Percentiles rank a stretch among this genome's conserved stretches.
Conservation (phyloP, 2,329 filamentous ascomycete genomes). For the Alternaria angustiovoidea region DNA sequence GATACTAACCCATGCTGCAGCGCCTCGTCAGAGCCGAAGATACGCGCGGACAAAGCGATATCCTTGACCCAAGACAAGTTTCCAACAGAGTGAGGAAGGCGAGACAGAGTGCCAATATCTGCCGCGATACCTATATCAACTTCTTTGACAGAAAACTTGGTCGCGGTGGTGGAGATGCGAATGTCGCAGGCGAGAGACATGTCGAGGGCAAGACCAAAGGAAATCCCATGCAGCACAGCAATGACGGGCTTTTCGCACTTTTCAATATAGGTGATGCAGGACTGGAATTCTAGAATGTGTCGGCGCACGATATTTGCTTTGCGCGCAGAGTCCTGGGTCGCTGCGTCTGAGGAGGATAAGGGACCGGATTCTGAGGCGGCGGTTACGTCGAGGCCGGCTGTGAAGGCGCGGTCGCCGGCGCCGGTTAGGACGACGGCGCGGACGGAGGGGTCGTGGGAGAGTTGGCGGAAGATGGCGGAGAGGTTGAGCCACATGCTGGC, state of each 20-base stretch:
- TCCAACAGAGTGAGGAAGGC: conserved; percentile 77
- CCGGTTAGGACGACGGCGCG: conserved; percentile 82
- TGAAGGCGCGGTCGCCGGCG: conserved; percentile 84
- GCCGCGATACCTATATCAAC: conserved; percentile 83
- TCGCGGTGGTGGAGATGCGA: conserved; percentile 67
- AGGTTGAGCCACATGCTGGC: conserved; percentile 84
- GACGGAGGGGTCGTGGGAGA: conserved; percentile 76
- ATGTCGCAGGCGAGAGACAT: conserved; percentile 75
- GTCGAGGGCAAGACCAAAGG: conserved; percentile 52
- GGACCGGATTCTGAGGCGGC: conserved; percentile 67
- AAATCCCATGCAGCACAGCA: conserved; percentile 46
- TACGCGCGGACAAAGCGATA: no score
- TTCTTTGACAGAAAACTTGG: conserved; percentile 77
- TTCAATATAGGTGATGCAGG: conserved; percentile 77
- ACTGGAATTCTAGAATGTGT: conserved; percentile 82
- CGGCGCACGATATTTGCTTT: conserved; percentile 62
- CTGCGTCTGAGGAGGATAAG: conserved; percentile 42
- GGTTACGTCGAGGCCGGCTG: conserved; percentile 82
- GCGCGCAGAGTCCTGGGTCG: conserved; percentile 67
- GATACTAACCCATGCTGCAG: no score
- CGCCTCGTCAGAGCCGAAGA: conserved; percentile 75
- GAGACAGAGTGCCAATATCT: conserved; percentile 77
- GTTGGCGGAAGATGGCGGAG: conserved; percentile 71
- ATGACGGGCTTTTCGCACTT: conserved; percentile 78
- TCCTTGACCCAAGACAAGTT: conserved; percentile 81